Base-by-base conservation (phyloP, 257 asterid species). In the Solanum acaule region DNA sequence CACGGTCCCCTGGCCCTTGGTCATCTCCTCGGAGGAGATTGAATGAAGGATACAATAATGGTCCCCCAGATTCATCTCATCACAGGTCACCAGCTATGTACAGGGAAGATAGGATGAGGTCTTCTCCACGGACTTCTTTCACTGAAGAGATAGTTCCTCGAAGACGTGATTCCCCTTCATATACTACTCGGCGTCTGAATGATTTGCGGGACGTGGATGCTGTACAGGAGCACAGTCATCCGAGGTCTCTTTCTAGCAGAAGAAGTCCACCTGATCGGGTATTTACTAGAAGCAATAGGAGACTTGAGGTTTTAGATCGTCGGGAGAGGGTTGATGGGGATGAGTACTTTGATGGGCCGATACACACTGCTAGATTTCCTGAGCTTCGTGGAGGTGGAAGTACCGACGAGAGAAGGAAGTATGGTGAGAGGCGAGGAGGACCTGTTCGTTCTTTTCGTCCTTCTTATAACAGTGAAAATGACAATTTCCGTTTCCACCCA, bases 1-100 rank as follows among this genome's bases (percentile, higher is more conserved):
- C 96, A 29, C 94, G 93, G 29, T 92, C 99, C 13, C 98, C 98
- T 84, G 97, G 92, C 23, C 93, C 92, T 29, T 94, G 98, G 98
- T 89, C 94, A 42, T 92, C 98, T 90, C 94, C 98, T 63, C 92
- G 95, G 83, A 93, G 96, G 89, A 92, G 98, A 91, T 93, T 95
- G 27, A 94, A 94, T 2, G 93, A 92, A 63, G 92, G 91, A 46
- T 89, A 88, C 23, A 52, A 52, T 59, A 88, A 86, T 59, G 94
- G 93, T 76, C 93, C 82, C 88, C 88, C 91, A 27, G 94, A 94
- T 67, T 67, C 90, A 76, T 35, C 88, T 81, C 98, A 95, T 86
- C 94, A 89, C 68, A 92, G 96, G 88, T 90, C 98, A 88, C 93
- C 96, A 27, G 91, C 89, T 61, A 59, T 93, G 87, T 94, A 91